phyloP scores from a whole-genome alignment of 169 alveolate species.

The Besnoitia besnoiti region DNA sequence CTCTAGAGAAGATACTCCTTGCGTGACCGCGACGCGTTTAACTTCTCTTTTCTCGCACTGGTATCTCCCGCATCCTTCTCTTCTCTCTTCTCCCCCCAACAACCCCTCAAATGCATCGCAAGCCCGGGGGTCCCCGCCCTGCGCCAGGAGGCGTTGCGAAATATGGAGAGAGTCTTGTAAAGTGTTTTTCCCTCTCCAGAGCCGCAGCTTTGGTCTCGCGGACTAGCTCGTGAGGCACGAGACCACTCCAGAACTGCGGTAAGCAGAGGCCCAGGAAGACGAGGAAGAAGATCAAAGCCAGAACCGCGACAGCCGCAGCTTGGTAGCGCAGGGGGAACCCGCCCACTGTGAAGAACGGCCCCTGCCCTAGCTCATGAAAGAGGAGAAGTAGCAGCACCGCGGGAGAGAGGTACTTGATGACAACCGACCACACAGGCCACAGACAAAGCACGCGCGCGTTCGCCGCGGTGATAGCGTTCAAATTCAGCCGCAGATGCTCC shows the following conservation, averaged over 20 bases:
- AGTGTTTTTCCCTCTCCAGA: neutral
- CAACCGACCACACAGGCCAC: conserved; percentile 37
- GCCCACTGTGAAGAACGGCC: neutral
- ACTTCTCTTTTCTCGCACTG: no score
- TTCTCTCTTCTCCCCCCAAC: no score
- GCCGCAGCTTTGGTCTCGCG: no score
- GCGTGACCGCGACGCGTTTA: no score
- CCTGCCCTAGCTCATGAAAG: conserved; percentile 35
- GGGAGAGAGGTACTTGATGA: neutral
- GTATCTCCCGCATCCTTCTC: no score
- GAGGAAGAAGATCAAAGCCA: neutral
- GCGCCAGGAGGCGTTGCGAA: neutral
- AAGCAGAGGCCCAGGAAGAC: conserved; percentile 12
- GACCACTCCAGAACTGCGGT: neutral
- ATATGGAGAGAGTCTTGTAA: neutral
- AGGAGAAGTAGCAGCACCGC: conserved; percentile 33
- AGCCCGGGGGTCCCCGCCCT: no score
- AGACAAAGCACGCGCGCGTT: neutral
- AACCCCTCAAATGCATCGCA: no score
- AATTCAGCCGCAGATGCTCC: conserved; percentile 39
- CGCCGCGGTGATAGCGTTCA: conserved; percentile 39
- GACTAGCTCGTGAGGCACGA: neutral
- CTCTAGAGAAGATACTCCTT: no score
- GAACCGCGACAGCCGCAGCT: conserved; percentile 31
- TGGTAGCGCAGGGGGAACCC: neutral